Conservation (phyloP, 2,329 filamentous ascomycete species). For the Aspergillus unguis region DNA sequence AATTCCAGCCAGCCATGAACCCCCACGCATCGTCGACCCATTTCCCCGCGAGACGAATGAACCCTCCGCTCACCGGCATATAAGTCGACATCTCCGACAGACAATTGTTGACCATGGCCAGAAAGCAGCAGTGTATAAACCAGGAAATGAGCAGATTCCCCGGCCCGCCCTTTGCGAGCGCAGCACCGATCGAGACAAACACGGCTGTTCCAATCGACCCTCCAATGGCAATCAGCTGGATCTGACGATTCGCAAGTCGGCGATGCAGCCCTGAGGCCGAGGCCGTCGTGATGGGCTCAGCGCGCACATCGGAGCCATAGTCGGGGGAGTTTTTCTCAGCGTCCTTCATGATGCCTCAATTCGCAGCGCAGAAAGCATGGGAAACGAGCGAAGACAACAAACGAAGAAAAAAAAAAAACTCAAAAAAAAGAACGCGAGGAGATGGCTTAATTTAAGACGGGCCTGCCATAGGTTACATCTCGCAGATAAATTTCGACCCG, state of each 20-base stretch:
- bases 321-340: constrained; percentile 1
- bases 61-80: constrained; percentile 41
- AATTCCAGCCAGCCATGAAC: constrained; percentile 48
- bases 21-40: constrained; percentile 48
- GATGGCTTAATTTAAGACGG: background rate
- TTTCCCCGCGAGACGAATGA: constrained; percentile 41
- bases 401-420: background rate
- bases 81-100: constrained; percentile 47
- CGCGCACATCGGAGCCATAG: background rate
- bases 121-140: constrained; percentile 26
- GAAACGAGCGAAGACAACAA: background rate
- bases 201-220: constrained; percentile 40
- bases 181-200: constrained; percentile 39
- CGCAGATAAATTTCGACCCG: background rate
- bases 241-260: constrained; percentile 17
- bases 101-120: constrained; percentile 39
- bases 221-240: constrained; percentile 38
- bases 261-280: constrained; percentile 10
- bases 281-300: background rate
- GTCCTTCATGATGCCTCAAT: background rate
- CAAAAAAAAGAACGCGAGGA: background rate
- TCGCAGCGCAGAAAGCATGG: background rate
- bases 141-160: constrained; percentile 39
- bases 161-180: constrained; percentile 38
- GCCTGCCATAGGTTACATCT: constrained; percentile 5